Evolutionary conservation across 345 rosid species (phyloP), one percentile per base, ranked within the genome.

Genomic region (Eucalyptus erythrocorys): DNA sequence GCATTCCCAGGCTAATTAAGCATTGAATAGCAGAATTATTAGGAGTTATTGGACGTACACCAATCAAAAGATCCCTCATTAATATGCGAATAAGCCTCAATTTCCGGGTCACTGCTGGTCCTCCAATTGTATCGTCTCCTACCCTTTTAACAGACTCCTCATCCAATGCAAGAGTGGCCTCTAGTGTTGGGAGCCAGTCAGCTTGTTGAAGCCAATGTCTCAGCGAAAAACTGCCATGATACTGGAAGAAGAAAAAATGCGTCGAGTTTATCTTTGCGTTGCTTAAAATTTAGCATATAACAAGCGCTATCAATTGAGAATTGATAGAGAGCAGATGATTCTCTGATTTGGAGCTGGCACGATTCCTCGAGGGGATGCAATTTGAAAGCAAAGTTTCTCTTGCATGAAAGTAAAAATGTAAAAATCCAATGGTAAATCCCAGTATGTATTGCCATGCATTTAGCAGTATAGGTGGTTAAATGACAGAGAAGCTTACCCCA

Each of bases 171-270:
- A 96, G 97, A 61, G 99, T 96, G 90, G 98, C 97, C 93, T 97
- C 99, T 91, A 97, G 91, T 10, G 98, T 96, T 43, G 99, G 99
- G 91, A 97, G 97, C 99, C 99, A 97, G 89, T 97, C 96, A 17
- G 98, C 93, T 89, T 95, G 99, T 89, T 93, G 99, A 92, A 97
- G 98, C 99, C 98, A 97, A 87, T 97, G 99, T 89, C 98, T 93
- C 91, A 96, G 92, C 13, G 99, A 97, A 90, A 94, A 97, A 92
- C 99, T 96, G 85, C 98, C 99, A 93, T 97, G 97, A 91, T 95
- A 95, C 99, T 97, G 91, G 87, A 32, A 59, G 51, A 87, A 40
- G 61, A 59, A 59, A 50, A 85, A 86, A 86, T 32, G 61, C 32
- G 30, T 86, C 47, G 10, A 12, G 19, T 86, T 45, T 32, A 50